Evolutionary conservation across 129 eudicot genomes (phyloP).

Genomic region (Rutidosis leptorrhynchoides): DNA sequence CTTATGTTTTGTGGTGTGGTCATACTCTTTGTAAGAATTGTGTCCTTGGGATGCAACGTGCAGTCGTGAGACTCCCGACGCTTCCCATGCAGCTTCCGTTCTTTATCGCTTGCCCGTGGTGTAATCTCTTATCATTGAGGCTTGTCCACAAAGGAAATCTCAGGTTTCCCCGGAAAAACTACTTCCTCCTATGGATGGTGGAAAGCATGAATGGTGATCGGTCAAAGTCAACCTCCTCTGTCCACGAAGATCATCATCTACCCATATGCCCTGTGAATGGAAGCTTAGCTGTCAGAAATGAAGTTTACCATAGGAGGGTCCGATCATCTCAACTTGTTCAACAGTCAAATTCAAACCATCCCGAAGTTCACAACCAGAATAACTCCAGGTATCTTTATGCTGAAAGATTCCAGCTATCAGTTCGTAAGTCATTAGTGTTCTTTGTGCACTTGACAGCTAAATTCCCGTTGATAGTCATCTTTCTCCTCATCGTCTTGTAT

Average conservation of each 20-base stretch:
- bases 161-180: constrained; percentile 41
- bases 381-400: no score
- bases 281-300: no score
- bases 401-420: constrained; percentile 39
- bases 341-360: not conserved
- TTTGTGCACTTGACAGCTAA: constrained; percentile 45
- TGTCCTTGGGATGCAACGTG: constrained; percentile 45
- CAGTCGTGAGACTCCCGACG: constrained; percentile 40
- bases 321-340: not conserved
- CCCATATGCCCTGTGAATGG: no score
- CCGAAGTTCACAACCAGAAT: no score
- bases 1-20: constrained; percentile 51
- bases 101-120: constrained; percentile 50
- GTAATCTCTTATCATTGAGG: constrained; percentile 38
- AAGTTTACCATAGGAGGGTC: no score
- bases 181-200: constrained; percentile 50
- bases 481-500: constrained; percentile 43
- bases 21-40: constrained; percentile 50
- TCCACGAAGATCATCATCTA: not conserved
- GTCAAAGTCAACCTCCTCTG: constrained; percentile 31
- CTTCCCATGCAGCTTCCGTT: constrained; percentile 48
- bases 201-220: constrained; percentile 52
- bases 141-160: constrained; percentile 40
- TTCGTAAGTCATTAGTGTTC: constrained; percentile 38
- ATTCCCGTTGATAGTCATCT: constrained; percentile 42